phyloP scores from a whole-genome alignment of 2,329 filamentous ascomycete genomes.

The Pseudocercospora ulei region DNA sequence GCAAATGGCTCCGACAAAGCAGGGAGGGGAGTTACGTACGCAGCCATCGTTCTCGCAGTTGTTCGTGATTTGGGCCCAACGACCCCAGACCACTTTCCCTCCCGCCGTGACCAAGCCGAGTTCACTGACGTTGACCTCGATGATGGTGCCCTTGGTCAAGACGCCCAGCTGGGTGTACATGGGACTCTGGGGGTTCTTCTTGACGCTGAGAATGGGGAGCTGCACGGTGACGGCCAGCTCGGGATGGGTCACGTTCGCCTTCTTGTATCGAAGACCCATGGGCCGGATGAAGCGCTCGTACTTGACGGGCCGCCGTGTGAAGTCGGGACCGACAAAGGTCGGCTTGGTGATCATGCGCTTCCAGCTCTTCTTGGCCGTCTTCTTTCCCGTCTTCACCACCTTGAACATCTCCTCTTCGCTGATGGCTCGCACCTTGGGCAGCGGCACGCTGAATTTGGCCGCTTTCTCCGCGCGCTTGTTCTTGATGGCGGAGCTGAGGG shows the following conservation, averaged over 20 bases:
- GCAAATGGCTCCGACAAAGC: not conserved
- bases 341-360: conserved; percentile 62
- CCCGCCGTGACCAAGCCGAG: conserved; percentile 80
- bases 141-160: conserved; percentile 70
- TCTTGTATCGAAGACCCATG: conserved; percentile 67
- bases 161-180: conserved; percentile 90
- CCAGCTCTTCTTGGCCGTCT: conserved; percentile 75
- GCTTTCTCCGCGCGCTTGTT: conserved; percentile 91
- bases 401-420: conserved; percentile 97
- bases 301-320: conserved; percentile 62
- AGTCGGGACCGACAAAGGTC: conserved; percentile 84
- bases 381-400: conserved; percentile 92
- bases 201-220: conserved; percentile 54
- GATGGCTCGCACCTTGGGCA: conserved; percentile 91
- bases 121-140: conserved; percentile 90
- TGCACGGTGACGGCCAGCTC: conserved; percentile 81
- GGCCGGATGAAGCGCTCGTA: conserved; percentile 60
- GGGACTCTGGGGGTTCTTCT: conserved; percentile 81
- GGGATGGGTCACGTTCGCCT: conserved; percentile 60
- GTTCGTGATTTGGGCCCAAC: conserved; percentile 63
- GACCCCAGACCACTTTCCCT: conserved; percentile 89
- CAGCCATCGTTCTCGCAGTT: conserved; percentile 54
- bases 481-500: conserved; percentile 78
- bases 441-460: conserved; percentile 79
- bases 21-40: conserved; percentile 36